Evolutionary conservation across 176 grass and related monocot genomes (phyloP).

Genomic region (Ensete ventricosum): DNA sequence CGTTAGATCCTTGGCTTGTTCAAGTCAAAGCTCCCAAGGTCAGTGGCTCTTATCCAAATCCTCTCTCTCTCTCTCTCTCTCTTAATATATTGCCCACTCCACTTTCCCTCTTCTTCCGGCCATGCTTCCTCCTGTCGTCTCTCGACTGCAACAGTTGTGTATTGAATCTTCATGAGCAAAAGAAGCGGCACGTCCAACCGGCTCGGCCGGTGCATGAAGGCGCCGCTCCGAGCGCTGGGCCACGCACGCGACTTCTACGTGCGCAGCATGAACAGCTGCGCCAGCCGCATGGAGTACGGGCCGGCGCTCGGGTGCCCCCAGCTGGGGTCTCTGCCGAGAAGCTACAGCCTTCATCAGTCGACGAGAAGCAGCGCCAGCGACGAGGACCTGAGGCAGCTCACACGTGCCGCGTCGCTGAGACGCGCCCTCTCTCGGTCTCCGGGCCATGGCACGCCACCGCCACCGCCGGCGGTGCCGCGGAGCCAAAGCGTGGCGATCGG

Average conservation of each 20-base stretch:
- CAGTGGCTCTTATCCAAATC: too few relatives aligned
- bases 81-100: too few relatives aligned
- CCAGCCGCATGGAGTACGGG: constrained; percentile 13
- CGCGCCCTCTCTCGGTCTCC: neutral
- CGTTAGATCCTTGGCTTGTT: too few relatives aligned
- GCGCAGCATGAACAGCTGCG: constrained; percentile 30
- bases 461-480: neutral
- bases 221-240: constrained; percentile 23
- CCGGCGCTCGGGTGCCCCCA: neutral
- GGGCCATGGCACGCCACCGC: neutral
- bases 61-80: too few relatives aligned
- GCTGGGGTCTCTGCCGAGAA: constrained; percentile 10
- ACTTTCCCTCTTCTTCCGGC: too few relatives aligned
- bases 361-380: neutral
- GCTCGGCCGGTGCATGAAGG: constrained; percentile 9
- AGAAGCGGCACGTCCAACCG: constrained; percentile 9
- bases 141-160: neutral
- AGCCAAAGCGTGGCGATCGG: constrained; percentile 8
- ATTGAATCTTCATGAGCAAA: neutral
- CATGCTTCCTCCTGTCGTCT: too few relatives aligned
- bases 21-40: too few relatives aligned
- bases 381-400: constrained; percentile 2
- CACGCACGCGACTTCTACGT: constrained; percentile 31
- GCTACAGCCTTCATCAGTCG: constrained; percentile 20
- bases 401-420: neutral